Evolutionary conservation across 331 rosid genomes (phyloP).

Genomic region (Malus hybrid): DNA sequence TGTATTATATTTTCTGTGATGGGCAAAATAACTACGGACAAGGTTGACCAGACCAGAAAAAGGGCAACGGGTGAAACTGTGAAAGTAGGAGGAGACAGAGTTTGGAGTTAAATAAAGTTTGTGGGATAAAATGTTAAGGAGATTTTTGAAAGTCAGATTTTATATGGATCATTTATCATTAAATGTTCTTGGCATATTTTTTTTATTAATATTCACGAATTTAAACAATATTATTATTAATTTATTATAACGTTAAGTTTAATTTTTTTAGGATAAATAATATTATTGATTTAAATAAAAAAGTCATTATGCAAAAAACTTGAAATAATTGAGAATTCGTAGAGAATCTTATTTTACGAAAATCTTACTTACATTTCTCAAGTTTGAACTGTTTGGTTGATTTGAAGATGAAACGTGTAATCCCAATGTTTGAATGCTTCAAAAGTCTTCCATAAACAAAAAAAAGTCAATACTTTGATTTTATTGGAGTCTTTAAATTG

Average conservation of each 20-base stretch:
- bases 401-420: neutral
- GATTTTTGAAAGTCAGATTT: no score
- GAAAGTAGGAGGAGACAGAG: neutral
- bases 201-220: no score
- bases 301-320: no score
- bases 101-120: neutral
- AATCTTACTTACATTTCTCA: no score
- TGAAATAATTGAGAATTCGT: no score
- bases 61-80: neutral
- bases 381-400: neutral
- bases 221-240: no score
- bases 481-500: neutral
- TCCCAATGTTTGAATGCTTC: neutral
- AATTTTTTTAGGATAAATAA: fast-evolving
- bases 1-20: neutral
- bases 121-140: no score
- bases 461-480: neutral
- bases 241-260: fast-evolving
- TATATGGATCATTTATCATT: no score
- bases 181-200: no score
- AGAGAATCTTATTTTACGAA: no score
- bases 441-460: neutral
- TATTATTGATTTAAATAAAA: no score
- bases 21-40: neutral
- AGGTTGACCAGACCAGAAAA: neutral